Evolutionary conservation across 495 filamentous ascomycete species (phyloP), one percentile per base, ranked within the genome.

Genomic region (Cryomyces minteri): DNA sequence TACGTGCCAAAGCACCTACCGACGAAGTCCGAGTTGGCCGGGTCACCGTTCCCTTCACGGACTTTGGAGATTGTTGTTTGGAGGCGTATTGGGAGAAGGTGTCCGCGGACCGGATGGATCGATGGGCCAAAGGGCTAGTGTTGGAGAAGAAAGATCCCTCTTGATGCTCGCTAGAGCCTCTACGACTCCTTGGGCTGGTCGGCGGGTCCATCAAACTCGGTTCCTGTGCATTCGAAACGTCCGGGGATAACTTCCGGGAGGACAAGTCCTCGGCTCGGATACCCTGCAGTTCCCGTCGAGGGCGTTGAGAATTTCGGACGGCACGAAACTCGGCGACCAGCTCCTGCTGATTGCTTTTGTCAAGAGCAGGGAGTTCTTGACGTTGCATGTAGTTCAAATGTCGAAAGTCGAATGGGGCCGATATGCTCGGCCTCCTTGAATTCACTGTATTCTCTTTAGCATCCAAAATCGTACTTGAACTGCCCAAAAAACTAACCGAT

Each of bases 351-450:
- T 70, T 71, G 8, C 70, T 56, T 31, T 64, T 67, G 36, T 76
- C 69, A 31, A 84, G 51, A 9, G 67, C 64, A 10, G 76, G 67
- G 40, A 84, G 68, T 45, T 81, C 73, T 10, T 77, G 63, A 25
- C 71, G 75, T 34, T 72, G 72, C 11, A 80, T 84, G 57, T 92
- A 83, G 28, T 80, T 81, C 40, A 94, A 62, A 59, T 93, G 86
- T 51, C 88, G 84, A 54, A 94, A 94, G 60, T 88, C 81, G 60
- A 82, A 93, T 5, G 86, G 86, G 25, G 73, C 75, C 0, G 86
- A 94, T 43, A 94, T 93, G 52, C 67, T 47, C 31, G 41, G 31
- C 8, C 41, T 39, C 9, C 50, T 46, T 31, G 45, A 10, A 10
- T 38, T 14, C 1, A 9, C 34, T 38, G 12, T 38, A 2, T 14